phyloP scores from a whole-genome alignment of 768 basidiomycete genomes.

The Russula virescens region DNA sequence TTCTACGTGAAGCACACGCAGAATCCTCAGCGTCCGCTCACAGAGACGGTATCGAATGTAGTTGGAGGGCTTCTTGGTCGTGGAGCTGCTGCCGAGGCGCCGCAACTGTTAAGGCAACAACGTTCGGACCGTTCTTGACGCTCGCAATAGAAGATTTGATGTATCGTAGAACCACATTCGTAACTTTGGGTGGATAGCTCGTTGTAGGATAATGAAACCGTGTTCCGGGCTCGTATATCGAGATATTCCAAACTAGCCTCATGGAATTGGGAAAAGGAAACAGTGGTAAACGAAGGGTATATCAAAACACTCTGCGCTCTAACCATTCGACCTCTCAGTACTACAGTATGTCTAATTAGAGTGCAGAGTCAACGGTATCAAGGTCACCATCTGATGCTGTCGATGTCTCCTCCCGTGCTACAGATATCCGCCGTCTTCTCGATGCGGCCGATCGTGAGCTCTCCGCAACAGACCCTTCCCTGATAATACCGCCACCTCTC shows the following conservation, averaged over 20 bases:
- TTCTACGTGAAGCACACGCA: conserved; percentile 90
- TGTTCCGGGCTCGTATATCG: neutral
- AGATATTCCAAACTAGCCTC: too few species aligned
- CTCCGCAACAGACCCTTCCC: neutral
- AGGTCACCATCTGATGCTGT: neutral
- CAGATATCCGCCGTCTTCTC: neutral
- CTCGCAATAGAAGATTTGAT: neutral
- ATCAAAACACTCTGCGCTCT: neutral
- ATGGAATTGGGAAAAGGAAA: too few species aligned
- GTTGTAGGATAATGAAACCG: neutral
- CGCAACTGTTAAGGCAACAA: conserved; percentile 24
- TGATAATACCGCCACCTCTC: neutral
- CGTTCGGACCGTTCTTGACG: conserved; percentile 10
- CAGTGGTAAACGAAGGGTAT: neutral
- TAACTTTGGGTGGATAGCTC: too few species aligned
- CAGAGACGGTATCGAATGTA: conserved; percentile 74
- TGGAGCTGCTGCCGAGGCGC: conserved; percentile 16
- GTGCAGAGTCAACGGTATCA: neutral
- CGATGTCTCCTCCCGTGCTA: neutral
- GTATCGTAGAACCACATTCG: too few species aligned
- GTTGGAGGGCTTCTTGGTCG: conserved; percentile 70
- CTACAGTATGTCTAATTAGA: neutral
- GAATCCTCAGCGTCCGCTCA: conserved; percentile 59
- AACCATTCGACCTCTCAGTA: too few species aligned
- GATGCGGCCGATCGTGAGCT: neutral